phyloP scores from a whole-genome alignment of 192 early-diverging fungal species.

The Podila verticillata region DNA sequence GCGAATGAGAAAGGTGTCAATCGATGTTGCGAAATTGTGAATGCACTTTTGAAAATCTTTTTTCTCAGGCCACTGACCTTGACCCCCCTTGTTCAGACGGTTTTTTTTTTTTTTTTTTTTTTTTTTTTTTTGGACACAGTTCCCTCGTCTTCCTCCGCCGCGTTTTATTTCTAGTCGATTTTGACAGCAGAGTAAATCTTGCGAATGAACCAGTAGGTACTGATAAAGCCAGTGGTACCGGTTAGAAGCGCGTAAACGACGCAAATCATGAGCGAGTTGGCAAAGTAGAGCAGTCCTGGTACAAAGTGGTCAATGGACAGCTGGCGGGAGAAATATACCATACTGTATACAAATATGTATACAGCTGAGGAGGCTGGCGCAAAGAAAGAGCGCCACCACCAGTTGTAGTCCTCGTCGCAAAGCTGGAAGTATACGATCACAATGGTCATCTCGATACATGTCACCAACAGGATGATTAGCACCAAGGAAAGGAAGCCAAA shows the following conservation, averaged over 20 bases:
- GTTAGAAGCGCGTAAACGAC: conserved; percentile 72
- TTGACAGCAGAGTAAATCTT: conserved; percentile 82
- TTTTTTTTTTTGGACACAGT: too few relatives aligned
- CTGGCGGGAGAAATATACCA: conserved; percentile 75
- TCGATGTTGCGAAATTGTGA: too few relatives aligned
- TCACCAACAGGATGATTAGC: conserved; percentile 64
- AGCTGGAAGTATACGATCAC: conserved; percentile 77
- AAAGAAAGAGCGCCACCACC: conserved; percentile 95
- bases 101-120: too few relatives aligned
- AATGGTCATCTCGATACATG: conserved; percentile 70
- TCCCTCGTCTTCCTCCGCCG: too few relatives aligned
- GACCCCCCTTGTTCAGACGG: too few relatives aligned
- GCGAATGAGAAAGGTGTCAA: too few relatives aligned
- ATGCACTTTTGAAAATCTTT: too few relatives aligned
- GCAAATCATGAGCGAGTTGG: conserved; percentile 72
- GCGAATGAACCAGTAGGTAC: conserved; percentile 76
- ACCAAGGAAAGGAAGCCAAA: conserved; percentile 68
- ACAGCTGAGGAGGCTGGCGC: conserved; percentile 76
- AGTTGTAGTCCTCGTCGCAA: conserved; percentile 76
- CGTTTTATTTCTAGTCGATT: conserved; percentile 53
- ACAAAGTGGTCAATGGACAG: conserved; percentile 70
- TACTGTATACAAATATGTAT: conserved; percentile 85
- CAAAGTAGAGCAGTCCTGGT: conserved; percentile 81
- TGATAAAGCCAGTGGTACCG: conserved; percentile 80
- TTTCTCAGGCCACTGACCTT: too few relatives aligned